Base-by-base conservation (phyloP, 352 stramenopile species). In the Pythium plurisporium region DNA sequence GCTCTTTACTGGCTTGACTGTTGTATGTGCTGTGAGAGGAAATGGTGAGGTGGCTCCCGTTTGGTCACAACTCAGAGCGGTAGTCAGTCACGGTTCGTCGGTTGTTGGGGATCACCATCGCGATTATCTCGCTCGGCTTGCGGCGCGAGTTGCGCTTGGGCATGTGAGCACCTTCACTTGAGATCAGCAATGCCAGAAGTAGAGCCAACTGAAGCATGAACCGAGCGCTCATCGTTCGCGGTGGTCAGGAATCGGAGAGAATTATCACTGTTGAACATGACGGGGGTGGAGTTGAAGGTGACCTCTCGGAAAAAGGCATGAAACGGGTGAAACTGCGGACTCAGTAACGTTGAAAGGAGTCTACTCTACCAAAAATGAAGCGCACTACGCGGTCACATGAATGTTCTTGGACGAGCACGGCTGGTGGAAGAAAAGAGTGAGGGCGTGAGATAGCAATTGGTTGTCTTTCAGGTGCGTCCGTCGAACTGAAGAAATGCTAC, bases 401-500 rank as follows among this genome's bases (percentile, higher is more conserved):
- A n/a, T n/a, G n/a, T n/a, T n/a, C n/a, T n/a, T n/a, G n/a, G n/a
- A n/a, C n/a, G n/a, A n/a, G n/a, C n/a, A n/a, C n/a, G n/a, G n/a
- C n/a, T n/a, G n/a, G n/a, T n/a, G n/a, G n/a, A n/a, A n/a, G n/a
- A n/a, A n/a, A n/a, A n/a, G n/a, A n/a, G n/a, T n/a, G 12, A 44
- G 5, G 9, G 12, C n/a, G 11, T 25, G 38, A 3, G n/a, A 27
- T 26, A 51, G 6, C 19, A 27, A 3, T 12, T 37, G 23, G 25
- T 36, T 5, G 10, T 43, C 19, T n/a, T n/a, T n/a, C n/a, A 50
- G 5, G 20, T 2, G 11, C 42, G 19, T 23, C 54, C 33, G 23
- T 47, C 54, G 36, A 54, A 54, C n/a, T 53, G 54, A 29, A 61
- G 54, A 19, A 61, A 34, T 1, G 54, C 54, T 19, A 51, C 45